These are phyloP conservation scores for Epicoccum nigrum DNA, from an alignment of 2,329 filamentous ascomycete genomes.

Conservation along the genomic window DNA sequence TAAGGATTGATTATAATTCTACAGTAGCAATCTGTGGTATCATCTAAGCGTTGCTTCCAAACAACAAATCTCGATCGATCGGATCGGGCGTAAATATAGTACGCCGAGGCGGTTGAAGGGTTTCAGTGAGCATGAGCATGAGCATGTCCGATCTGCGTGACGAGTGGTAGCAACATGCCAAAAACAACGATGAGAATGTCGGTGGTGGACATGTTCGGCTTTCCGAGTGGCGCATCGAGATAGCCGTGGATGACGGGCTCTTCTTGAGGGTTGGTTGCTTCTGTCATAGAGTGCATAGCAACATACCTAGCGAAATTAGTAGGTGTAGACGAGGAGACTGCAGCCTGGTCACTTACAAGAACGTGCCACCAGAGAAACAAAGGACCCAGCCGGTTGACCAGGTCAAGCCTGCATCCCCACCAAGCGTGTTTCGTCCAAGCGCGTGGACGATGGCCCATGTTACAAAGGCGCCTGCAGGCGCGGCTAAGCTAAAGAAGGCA, in stretches of 20 bases:
- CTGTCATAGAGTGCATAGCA: constrained; percentile 98
- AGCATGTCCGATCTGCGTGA: constrained; percentile 76
- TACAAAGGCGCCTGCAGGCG: constrained; percentile 80
- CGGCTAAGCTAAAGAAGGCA: constrained; percentile 88
- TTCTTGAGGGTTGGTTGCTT: constrained; percentile 57
- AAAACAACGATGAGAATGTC: constrained; percentile 69
- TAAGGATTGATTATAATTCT: constrained; percentile 12
- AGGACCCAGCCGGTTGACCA: constrained; percentile 94
- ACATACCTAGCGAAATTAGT: constrained; percentile 71
- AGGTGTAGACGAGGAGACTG: background rate
- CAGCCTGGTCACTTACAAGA: constrained; percentile 71
- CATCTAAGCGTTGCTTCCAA: constrained; percentile 2
- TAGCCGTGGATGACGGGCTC: constrained; percentile 55
- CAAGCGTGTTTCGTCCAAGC: constrained; percentile 66
- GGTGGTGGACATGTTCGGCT: constrained; percentile 56
- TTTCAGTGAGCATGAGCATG: constrained; percentile 58
- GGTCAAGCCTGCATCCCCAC: constrained; percentile 67
- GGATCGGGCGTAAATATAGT: background rate
- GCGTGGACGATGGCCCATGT: constrained; percentile 83
- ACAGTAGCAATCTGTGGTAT: constrained; percentile 15
- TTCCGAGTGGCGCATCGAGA: constrained; percentile 58
- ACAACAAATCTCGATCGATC: background rate
- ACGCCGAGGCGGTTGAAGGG: background rate
- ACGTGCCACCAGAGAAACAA: constrained; percentile 94
- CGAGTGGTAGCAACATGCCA: constrained; percentile 78